A percentile compares a stretch with the other conserved stretches of the same genome.
These are phyloP conservation scores for Ilyonectria destructans DNA, from an alignment of 2,329 filamentous ascomycete species.

Conservation along the genomic window DNA sequence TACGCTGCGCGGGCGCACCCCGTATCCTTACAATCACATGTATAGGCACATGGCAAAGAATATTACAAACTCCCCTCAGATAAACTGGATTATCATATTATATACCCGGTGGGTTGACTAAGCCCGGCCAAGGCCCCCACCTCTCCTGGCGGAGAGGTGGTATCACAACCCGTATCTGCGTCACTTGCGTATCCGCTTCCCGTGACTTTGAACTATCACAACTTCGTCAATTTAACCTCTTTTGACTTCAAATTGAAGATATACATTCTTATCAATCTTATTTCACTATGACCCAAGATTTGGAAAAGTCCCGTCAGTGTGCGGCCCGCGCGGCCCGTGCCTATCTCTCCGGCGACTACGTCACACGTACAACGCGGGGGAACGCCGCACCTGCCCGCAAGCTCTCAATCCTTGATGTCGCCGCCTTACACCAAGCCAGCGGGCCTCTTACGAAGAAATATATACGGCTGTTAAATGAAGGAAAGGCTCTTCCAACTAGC, in stretches of 20 bases:
- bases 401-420: no score
- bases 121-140: neutral
- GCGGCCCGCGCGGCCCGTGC: neutral
- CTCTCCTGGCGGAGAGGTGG: neutral
- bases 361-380: neutral
- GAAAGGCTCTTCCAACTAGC: no score
- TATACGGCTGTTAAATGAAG: no score
- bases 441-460: no score
- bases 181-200: neutral
- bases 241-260: neutral
- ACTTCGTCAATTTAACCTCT: neutral
- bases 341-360: neutral
- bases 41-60: no score
- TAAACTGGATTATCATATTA: no score
- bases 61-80: no score
- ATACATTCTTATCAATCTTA: neutral
- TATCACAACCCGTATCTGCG: conserved; percentile 2
- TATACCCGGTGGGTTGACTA: no score
- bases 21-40: no score
- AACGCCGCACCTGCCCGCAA: neutral
- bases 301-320: neutral
- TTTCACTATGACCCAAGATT: neutral
- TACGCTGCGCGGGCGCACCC: no score
- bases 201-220: neutral
- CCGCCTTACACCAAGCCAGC: no score